phyloP scores from a whole-genome alignment of 2,329 filamentous ascomycete species.

The Neonectria sp. region DNA sequence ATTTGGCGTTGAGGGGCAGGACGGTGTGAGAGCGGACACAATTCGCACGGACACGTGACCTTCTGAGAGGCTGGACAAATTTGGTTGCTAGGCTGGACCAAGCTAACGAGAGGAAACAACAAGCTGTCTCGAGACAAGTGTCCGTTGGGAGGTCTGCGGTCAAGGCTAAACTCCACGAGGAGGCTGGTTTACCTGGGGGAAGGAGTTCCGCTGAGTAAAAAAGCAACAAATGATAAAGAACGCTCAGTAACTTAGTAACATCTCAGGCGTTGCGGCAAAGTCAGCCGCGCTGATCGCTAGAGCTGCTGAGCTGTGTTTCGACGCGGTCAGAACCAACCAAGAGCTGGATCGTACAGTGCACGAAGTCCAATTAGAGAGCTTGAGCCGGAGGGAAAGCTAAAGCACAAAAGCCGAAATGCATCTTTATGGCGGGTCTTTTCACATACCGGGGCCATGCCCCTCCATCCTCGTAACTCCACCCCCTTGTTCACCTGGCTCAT shows the following conservation, averaged over 20 bases:
- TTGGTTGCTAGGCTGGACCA: slow-evolving; percentile 12
- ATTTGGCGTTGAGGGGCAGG: slow-evolving; percentile 45
- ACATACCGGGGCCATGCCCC: slow-evolving; percentile 44
- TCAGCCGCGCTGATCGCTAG: not conserved
- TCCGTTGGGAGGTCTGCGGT: not conserved
- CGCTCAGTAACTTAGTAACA: not conserved
- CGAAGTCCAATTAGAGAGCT: slow-evolving; percentile 23
- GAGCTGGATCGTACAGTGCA: slow-evolving; percentile 24
- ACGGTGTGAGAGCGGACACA: slow-evolving; percentile 32
- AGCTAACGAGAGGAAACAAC: slow-evolving; percentile 1
- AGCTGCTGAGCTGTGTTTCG: slow-evolving; percentile 2
- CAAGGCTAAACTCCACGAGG: not conserved
- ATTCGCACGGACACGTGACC: slow-evolving; percentile 49
- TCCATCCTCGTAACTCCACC: slow-evolving; percentile 36
- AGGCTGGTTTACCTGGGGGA: not conserved
- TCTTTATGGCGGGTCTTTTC: slow-evolving; percentile 39
- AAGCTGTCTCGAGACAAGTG: slow-evolving; percentile 9
- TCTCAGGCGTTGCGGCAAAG: not conserved
- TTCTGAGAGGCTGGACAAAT: slow-evolving; percentile 5
- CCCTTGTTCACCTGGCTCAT: slow-evolving; percentile 36
- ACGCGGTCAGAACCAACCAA: slow-evolving; percentile 14
- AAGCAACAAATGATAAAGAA: not conserved
- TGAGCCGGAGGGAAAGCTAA: slow-evolving; percentile 18
- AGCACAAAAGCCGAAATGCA: slow-evolving; percentile 32
- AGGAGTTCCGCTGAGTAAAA: not conserved